Evolutionary conservation across 371 early-diverging fungal genomes (phyloP).

Genomic region (Syncephalis fuscata): DNA sequence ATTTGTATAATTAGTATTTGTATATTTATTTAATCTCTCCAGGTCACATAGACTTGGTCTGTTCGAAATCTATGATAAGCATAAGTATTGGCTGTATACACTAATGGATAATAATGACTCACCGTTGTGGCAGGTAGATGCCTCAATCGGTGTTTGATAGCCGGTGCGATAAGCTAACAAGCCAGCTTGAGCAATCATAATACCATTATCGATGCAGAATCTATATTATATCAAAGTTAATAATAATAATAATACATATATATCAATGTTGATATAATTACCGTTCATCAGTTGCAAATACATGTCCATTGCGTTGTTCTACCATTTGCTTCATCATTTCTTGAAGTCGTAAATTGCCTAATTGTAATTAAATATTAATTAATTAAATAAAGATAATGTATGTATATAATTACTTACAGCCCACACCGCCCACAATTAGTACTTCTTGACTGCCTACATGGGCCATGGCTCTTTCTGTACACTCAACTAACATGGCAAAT

Average conservation of each 20-base stretch:
- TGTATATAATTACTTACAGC: slow-evolving; percentile 75
- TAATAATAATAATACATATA: neutral
- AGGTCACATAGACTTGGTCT: slow-evolving; percentile 79
- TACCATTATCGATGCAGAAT: slow-evolving; percentile 99
- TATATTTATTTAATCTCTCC: slow-evolving; percentile 36
- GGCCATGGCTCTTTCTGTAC: slow-evolving; percentile 99
- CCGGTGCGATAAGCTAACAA: slow-evolving; percentile 58
- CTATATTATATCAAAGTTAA: slow-evolving; percentile 10
- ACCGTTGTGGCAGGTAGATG: slow-evolving; percentile 89
- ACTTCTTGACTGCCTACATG: slow-evolving; percentile 91
- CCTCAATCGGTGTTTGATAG: slow-evolving; percentile 52
- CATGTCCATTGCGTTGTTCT: slow-evolving; percentile 68
- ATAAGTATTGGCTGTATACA: no score
- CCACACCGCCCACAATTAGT: slow-evolving; percentile 98
- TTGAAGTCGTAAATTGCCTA: slow-evolving; percentile 82
- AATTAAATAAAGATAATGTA: neutral
- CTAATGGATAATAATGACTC: no score
- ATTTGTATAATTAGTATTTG: no score
- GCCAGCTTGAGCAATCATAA: slow-evolving; percentile 99
- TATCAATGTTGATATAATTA: slow-evolving; percentile 11
- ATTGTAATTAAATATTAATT: neutral
- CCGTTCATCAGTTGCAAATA: slow-evolving; percentile 96
- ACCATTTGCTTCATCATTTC: slow-evolving; percentile 98
- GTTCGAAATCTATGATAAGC: slow-evolving; percentile 62
- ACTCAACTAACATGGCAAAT: slow-evolving; percentile 98